Evolutionary conservation across 257 asterid genomes (phyloP), one percentile per base, ranked within the genome.

Genomic region (Scutellaria minor): DNA sequence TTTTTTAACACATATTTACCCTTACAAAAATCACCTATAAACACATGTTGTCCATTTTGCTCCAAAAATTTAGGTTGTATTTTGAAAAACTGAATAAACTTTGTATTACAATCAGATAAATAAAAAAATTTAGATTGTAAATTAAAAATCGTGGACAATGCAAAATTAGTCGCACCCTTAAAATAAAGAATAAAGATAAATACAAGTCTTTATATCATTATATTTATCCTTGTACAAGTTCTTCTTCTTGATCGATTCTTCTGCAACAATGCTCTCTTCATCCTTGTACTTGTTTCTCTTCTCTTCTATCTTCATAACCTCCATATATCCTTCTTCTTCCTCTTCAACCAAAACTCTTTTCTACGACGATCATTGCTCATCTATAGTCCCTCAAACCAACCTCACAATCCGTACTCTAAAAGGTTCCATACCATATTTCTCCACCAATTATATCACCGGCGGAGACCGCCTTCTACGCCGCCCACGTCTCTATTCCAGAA

Each of bases 321-420:
- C 71, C 48, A 67, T 18, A 9, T 46, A 1, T 11, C 61, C n/a
- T 1, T 53, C 52, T 44, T 50, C 64, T 37, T 61, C 44, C 9
- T 37, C 63, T 52, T 55, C 76, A 14, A 15, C 75, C 1, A 7
- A 56, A 24, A 50, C 58, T 46, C 20, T 56, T 52, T 64, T 85
- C 1, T 88, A 88, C 55, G 9, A 40, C 7, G 75, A 80, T 40
- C 91, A 86, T 18, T 90, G 97, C 52, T 78, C 86, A 44, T 69
- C 89, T 40, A 7, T 78, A 13, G 69, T 90, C 68, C 87, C 97
- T 6, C 37, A 9, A 48, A 70, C 76, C 62, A 11, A 14, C 45
- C 2, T 61, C 79, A 78, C 84, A 6, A 0, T 14, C 12, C 72
- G 2, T 1, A 24, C 56, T 61, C 4, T 7, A 48, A n/a, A 1